Evolutionary conservation across 1,284 basidiomycete genomes (phyloP).

Genomic region (Naganishia sp.): DNA sequence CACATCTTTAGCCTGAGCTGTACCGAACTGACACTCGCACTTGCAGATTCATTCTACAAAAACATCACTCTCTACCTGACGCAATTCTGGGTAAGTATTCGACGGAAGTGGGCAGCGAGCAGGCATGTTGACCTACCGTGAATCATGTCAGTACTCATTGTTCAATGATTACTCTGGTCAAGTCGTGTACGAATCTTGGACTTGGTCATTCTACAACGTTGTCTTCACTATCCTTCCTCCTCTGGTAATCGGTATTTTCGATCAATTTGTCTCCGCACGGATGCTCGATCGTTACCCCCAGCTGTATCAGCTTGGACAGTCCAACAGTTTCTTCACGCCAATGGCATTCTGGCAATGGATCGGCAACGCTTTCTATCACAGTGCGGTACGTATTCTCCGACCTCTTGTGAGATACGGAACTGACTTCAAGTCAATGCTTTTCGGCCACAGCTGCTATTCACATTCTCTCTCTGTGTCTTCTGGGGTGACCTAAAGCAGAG

Average conservation of each 20-base stretch:
- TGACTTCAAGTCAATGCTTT: neutral
- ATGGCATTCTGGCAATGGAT: conserved; percentile 96
- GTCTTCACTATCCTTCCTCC: conserved; percentile 93
- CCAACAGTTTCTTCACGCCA: conserved; percentile 87
- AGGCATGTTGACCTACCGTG: neutral
- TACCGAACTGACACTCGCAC: conserved; percentile 27
- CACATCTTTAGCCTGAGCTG: neutral
- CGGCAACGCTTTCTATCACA: conserved; percentile 89
- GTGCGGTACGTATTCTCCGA: conserved; percentile 64
- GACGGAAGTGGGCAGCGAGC: neutral
- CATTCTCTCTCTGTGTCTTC: conserved; percentile 85
- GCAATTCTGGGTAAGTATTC: conserved; percentile 79
- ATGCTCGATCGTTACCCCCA: conserved; percentile 98
- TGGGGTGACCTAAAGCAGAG: conserved; percentile 83
- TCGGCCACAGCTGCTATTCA: conserved; percentile 70
- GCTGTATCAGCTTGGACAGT: conserved; percentile 87
- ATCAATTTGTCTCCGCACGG: conserved; percentile 95
- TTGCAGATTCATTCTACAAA: conserved; percentile 86
- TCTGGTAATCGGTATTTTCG: conserved; percentile 94
- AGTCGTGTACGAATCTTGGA: conserved; percentile 98
- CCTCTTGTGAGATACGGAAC: neutral
- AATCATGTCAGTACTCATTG: conserved; percentile 76
- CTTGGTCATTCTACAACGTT: conserved; percentile 89
- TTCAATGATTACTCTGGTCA: conserved; percentile 99
- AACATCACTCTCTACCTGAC: conserved; percentile 98